These are phyloP conservation scores for Candida insectalens DNA, from an alignment of 805 yeast species.

Conservation along the genomic window DNA sequence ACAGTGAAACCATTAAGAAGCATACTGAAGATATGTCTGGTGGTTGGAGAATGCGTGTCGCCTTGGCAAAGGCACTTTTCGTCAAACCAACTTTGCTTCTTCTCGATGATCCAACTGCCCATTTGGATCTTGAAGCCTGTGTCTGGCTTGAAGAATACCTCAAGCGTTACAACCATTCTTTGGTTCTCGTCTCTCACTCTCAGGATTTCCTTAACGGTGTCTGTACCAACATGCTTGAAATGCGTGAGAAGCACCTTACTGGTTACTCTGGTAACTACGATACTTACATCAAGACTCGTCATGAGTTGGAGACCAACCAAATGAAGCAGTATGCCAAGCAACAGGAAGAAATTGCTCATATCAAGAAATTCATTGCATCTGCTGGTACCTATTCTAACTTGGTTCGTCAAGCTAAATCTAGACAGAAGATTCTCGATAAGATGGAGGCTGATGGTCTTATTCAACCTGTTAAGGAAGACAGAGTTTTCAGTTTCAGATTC, in stretches of 20 bases:
- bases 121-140: constrained; percentile 98
- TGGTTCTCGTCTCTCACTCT: constrained; percentile 93
- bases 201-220: constrained; percentile 99
- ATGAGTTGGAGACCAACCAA: constrained; percentile 92
- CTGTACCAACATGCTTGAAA: constrained; percentile 95
- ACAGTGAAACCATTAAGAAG: constrained; percentile 75
- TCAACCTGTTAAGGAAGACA: constrained; percentile 86
- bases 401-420: constrained; percentile 97
- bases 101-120: constrained; percentile 98
- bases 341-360: constrained; percentile 97
- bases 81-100: constrained; percentile 93
- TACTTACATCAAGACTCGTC: constrained; percentile 88
- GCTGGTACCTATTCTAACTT: constrained; percentile 99
- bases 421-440: constrained; percentile 98
- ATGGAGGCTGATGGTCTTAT: constrained; percentile 99
- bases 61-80: constrained; percentile 93
- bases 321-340: constrained; percentile 95
- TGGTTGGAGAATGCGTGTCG: constrained; percentile 99
- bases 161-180: constrained; percentile 86
- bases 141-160: constrained; percentile 99
- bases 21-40: constrained; percentile 99
- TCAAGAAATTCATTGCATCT: constrained; percentile 96
- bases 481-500: constrained; percentile 88
- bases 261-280: constrained; percentile 98
- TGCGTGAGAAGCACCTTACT: constrained; percentile 71